Base-by-base conservation (phyloP, 495 filamentous ascomycete genomes). In the Lasiosphaeria hispida region DNA sequence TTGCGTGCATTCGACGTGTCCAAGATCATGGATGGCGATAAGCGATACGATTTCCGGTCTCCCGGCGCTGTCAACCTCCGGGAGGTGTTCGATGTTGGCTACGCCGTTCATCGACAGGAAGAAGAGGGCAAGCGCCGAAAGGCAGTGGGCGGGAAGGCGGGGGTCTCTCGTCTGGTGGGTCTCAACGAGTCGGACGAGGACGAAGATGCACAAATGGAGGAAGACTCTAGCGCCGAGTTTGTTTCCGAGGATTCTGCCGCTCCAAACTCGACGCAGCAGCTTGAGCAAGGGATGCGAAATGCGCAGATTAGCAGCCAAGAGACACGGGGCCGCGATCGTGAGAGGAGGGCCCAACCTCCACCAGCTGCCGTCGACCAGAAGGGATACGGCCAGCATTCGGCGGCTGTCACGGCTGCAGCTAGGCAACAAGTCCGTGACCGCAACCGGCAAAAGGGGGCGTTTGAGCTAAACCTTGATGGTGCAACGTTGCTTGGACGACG, bases 31-130 rank as follows among this genome's bases (percentile, higher is more conserved):
- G 84, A 86, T 52, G 82, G 82, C 43, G 81, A 81, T 53, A 71
- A 79, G 50, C 85, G 89, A 10, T 86, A 87, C 79, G 95, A 98
- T 74, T 98, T 97, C 84, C 88, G 94, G 44, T 97, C 92, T 0
- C 95, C 94, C 0, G 95, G 91, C 44, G 94, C 90, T 10, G 87
- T 97, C 72, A 97, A 96, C 67, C 79, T 98, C 17, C 89, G 94
- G 49, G 94, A 98, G 67, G 91, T 97, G 11, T 98, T 98, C 63
- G 94, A 98, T 67, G 94, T 98, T 48, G 87, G 90, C 36, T 97
- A 98, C 65, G 91, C 94, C 18, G 94, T 98, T 13, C 94, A 97
- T 67, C 82, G 94, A 34, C 91, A 97, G 71, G 94, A 97, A 71
- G 94, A 98, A 72, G 94, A 97, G 72, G 85, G 83, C 65, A 97